These are phyloP conservation scores for Phycomyces nitens DNA, from an alignment of 192 early-diverging fungal genomes.

Conservation along the genomic window DNA sequence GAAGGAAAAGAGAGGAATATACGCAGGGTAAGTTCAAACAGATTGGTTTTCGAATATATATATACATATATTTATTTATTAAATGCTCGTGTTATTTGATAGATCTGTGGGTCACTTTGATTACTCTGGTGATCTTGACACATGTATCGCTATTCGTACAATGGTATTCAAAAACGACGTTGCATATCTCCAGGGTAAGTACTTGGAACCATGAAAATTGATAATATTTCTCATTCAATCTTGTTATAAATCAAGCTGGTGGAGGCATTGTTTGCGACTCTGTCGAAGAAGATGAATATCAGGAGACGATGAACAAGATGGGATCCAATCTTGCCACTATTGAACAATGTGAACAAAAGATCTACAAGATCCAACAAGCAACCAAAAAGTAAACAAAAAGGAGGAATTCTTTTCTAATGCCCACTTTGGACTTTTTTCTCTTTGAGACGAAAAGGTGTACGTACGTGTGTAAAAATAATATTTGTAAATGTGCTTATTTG, in stretches of 20 bases:
- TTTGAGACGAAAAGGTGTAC: no score
- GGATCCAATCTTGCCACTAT: slow-evolving; percentile 87
- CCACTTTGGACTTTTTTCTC: background rate
- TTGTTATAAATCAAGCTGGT: slow-evolving; percentile 40
- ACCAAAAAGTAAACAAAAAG: slow-evolving; percentile 5
- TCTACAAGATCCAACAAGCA: slow-evolving; percentile 65
- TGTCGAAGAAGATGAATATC: slow-evolving; percentile 86
- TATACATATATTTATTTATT: background rate
- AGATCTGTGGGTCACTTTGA: slow-evolving; percentile 91
- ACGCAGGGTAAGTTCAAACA: slow-evolving; percentile 53
- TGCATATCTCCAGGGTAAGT: slow-evolving; percentile 83
- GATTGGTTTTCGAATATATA: background rate
- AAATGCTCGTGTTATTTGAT: background rate
- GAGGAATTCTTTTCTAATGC: background rate
- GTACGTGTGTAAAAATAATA: no score
- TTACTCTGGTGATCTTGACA: slow-evolving; percentile 91
- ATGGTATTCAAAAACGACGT: slow-evolving; percentile 97
- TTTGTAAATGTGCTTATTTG: no score
- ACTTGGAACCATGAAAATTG: background rate
- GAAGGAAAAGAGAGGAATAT: slow-evolving; percentile 88
- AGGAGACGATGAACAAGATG: slow-evolving; percentile 96
- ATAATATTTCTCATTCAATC: slow-evolving; percentile 1
- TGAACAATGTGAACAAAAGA: slow-evolving; percentile 77
- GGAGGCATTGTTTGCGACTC: slow-evolving; percentile 97
- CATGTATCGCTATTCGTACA: slow-evolving; percentile 97